These are phyloP conservation scores for Kodamaea jinghongensis DNA, from an alignment of 805 yeast genomes.

Conservation along the genomic window DNA sequence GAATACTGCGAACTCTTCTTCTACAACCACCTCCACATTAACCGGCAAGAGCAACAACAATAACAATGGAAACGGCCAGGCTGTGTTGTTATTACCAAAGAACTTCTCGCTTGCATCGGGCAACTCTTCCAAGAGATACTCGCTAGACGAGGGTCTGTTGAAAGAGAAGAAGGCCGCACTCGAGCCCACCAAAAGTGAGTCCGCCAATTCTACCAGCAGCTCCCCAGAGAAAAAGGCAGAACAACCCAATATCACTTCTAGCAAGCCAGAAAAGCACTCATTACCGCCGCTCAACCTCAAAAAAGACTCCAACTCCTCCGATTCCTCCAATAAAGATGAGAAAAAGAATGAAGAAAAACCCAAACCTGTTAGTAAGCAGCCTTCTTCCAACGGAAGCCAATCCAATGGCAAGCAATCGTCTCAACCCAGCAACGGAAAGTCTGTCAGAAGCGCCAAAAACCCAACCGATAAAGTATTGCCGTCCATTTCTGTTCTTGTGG, in stretches of 20 bases:
- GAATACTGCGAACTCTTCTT: conserved; percentile 4
- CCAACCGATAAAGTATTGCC: conserved; percentile 72
- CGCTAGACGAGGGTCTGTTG: conserved; percentile 23
- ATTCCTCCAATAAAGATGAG: not conserved
- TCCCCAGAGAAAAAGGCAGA: no score
- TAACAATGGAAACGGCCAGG: conserved; percentile 29
- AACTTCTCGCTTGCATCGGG: conserved; percentile 35
- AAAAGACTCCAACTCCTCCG: not conserved
- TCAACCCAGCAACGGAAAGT: not conserved
- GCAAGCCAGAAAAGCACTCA: not conserved
- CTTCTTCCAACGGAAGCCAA: not conserved
- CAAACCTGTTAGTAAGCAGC: not conserved
- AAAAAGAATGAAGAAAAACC: not conserved
- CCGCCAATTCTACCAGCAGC: no score
- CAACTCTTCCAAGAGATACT: conserved; percentile 23
- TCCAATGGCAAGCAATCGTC: not conserved
- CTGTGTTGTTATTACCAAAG: conserved; percentile 51
- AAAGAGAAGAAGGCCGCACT: conserved; percentile 1
- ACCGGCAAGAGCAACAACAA: conserved; percentile 2
- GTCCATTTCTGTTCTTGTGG: conserved; percentile 85
- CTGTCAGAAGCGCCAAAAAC: conserved; percentile 19
- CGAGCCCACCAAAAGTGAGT: no score
- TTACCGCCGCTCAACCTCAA: conserved; percentile 1
- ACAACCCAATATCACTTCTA: no score
- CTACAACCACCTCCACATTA: conserved; percentile 2